Conservation (phyloP, 1,284 basidiomycete species). For the Pholiota adiposa region DNA sequence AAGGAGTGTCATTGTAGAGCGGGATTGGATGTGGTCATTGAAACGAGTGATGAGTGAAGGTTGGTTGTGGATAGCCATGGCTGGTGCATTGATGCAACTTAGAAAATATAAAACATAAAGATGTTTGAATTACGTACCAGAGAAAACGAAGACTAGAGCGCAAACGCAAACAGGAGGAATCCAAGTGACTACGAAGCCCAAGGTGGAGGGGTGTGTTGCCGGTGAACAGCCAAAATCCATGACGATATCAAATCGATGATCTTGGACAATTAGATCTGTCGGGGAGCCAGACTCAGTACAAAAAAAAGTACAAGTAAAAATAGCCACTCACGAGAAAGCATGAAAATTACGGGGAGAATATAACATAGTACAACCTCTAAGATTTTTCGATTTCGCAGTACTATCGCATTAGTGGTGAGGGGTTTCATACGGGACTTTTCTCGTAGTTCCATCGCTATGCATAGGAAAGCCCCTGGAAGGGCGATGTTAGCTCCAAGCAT, state of each 20-base stretch:
- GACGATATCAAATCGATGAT: slow-evolving; percentile 70
- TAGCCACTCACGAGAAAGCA: slow-evolving; percentile 57
- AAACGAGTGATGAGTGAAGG: slow-evolving; percentile 32
- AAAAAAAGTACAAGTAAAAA: neutral
- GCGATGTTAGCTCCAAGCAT: slow-evolving; percentile 52
- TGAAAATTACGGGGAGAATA: slow-evolving; percentile 57
- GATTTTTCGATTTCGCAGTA: slow-evolving; percentile 39
- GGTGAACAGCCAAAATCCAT: slow-evolving; percentile 68
- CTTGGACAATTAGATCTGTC: slow-evolving; percentile 66
- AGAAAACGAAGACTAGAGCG: slow-evolving; percentile 43
- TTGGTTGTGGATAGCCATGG: slow-evolving; percentile 37
- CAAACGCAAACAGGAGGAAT: slow-evolving; percentile 58
- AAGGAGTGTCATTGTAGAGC: slow-evolving; percentile 38
- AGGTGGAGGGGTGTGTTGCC: slow-evolving; percentile 55
- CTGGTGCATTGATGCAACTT: slow-evolving; percentile 21
- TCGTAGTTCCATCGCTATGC: slow-evolving; percentile 52
- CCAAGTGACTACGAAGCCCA: slow-evolving; percentile 59
- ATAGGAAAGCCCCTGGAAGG: slow-evolving; percentile 62
- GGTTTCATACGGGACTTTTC: slow-evolving; percentile 44
- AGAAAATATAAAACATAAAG: neutral
- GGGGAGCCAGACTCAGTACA: neutral
- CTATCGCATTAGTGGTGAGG: slow-evolving; percentile 31
- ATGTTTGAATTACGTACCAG: slow-evolving; percentile 35
- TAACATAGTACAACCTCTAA: slow-evolving; percentile 59
- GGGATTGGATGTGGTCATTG: slow-evolving; percentile 34